Percentiles rank a stretch among this genome's conserved stretches.
Conservation (phyloP, 148 eudicot species). For the Silene conica region DNA sequence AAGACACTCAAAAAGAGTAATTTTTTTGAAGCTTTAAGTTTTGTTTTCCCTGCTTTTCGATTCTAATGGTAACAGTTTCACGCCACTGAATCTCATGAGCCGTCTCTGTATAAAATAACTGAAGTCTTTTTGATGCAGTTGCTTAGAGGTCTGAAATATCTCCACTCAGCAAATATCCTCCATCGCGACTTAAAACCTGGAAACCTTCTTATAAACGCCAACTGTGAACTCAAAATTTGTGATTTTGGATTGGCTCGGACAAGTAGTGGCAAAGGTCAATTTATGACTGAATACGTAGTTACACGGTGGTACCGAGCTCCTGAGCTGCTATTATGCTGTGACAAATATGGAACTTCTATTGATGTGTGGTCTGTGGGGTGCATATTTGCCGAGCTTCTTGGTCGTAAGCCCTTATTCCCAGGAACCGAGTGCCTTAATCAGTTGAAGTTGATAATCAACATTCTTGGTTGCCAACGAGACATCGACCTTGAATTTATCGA, state of each 20-base stretch:
- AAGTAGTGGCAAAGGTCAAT: conserved; percentile 60
- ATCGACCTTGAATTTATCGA: conserved; percentile 53
- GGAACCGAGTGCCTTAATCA: conserved; percentile 69
- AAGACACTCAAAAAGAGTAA: not conserved
- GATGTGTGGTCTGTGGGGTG: conserved; percentile 77
- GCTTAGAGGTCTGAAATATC: conserved; percentile 75
- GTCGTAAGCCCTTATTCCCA: conserved; percentile 58
- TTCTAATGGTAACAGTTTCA: not conserved
- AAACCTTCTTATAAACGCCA: conserved; percentile 72
- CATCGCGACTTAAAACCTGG: conserved; percentile 86
- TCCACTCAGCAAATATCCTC: conserved; percentile 80
- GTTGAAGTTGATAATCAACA: conserved; percentile 53
- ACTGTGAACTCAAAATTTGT: conserved; percentile 79
- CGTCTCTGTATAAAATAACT: not conserved
- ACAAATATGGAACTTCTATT: conserved; percentile 68
- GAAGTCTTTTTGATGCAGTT: conserved; percentile 35
- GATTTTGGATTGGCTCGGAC: conserved; percentile 85
- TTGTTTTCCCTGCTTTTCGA: not conserved
- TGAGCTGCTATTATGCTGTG: conserved; percentile 73
- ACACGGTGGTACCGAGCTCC: conserved; percentile 89
- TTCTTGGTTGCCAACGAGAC: conserved; percentile 56
- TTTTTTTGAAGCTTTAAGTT: not conserved
- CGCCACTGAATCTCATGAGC: not conserved
- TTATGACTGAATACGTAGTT: conserved; percentile 84
- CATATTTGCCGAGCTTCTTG: conserved; percentile 70